These are phyloP conservation scores for Hypomyces perniciosus DNA, from an alignment of 2,329 filamentous ascomycete genomes.

Conservation along the genomic window DNA sequence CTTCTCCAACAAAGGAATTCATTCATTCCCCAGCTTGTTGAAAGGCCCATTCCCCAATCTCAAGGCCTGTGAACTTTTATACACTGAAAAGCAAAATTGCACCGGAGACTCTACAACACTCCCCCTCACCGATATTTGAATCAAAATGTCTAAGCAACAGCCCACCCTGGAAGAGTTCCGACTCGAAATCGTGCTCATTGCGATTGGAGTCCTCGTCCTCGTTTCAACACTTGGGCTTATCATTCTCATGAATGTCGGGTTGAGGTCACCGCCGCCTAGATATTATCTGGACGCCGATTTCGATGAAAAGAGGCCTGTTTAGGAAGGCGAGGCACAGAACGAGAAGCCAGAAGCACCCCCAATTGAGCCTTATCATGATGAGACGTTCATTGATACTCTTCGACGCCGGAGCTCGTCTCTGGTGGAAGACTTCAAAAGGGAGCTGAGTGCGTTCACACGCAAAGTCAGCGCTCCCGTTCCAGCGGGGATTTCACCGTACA, in stretches of 20 bases:
- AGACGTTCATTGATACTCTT: conserved; percentile 20
- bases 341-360: conserved; percentile 11
- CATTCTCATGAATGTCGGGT: conserved; percentile 23
- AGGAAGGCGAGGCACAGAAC: conserved; percentile 16
- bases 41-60: no score
- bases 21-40: not conserved
- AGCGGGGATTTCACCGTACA: conserved; percentile 6
- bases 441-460: conserved; percentile 19
- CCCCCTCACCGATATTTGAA: not conserved
- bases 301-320: conserved; percentile 13
- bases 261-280: conserved; percentile 13
- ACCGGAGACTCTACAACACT: not conserved
- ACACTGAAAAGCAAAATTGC: not conserved
- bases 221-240: conserved; percentile 27
- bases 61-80: not conserved
- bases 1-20: no score
- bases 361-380: conserved; percentile 15
- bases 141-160: conserved; percentile 19
- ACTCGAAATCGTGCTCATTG: conserved; percentile 30
- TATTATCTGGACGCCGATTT: conserved; percentile 13
- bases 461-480: conserved; percentile 14
- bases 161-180: conserved; percentile 23
- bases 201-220: conserved; percentile 27
- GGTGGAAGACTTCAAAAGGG: conserved; percentile 19
- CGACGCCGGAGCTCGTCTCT: conserved; percentile 23